Conservation (phyloP, 805 yeast species). For the Clavispora asparagi region DNA sequence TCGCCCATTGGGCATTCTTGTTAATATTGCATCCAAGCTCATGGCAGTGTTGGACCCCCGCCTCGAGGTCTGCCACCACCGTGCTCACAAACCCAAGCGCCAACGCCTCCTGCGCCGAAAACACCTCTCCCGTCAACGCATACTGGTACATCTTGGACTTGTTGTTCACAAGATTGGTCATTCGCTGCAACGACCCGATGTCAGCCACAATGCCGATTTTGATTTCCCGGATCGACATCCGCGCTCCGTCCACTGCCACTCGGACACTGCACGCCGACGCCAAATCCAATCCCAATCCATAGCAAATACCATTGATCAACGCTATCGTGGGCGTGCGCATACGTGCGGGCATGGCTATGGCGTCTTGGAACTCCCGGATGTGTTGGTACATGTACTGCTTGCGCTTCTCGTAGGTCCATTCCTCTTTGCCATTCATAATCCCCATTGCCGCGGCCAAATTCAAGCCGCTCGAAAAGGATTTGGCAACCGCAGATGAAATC, state of each 20-base stretch:
- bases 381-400: constrained; percentile 28
- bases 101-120: constrained; percentile 50
- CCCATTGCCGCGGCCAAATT: constrained; percentile 40
- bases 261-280: constrained; percentile 56
- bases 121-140: constrained; percentile 57
- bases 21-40: constrained; percentile 46
- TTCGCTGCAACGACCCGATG: constrained; percentile 69
- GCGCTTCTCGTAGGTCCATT: constrained; percentile 13
- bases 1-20: constrained; percentile 49
- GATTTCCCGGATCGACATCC: constrained; percentile 61
- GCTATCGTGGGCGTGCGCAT: constrained; percentile 60
- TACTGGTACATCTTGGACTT: constrained; percentile 54
- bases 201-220: constrained; percentile 74
- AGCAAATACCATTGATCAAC: constrained; percentile 57
- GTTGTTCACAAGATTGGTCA: constrained; percentile 51
- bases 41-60: constrained; percentile 46
- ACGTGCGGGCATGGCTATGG: constrained; percentile 44
- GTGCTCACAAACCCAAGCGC: constrained; percentile 50
- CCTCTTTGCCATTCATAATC: constrained; percentile 5
- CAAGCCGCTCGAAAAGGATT: constrained; percentile 61
- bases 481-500: constrained; percentile 52
- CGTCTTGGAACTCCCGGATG: constrained; percentile 55
- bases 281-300: constrained; percentile 68
- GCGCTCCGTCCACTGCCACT: constrained; percentile 46
- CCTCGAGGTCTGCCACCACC: constrained; percentile 41